Percentiles rank a stretch among this genome's conserved stretches.
phyloP scores from a whole-genome alignment of 139 green algal species.

The Chlamydomonas schloesseri region DNA sequence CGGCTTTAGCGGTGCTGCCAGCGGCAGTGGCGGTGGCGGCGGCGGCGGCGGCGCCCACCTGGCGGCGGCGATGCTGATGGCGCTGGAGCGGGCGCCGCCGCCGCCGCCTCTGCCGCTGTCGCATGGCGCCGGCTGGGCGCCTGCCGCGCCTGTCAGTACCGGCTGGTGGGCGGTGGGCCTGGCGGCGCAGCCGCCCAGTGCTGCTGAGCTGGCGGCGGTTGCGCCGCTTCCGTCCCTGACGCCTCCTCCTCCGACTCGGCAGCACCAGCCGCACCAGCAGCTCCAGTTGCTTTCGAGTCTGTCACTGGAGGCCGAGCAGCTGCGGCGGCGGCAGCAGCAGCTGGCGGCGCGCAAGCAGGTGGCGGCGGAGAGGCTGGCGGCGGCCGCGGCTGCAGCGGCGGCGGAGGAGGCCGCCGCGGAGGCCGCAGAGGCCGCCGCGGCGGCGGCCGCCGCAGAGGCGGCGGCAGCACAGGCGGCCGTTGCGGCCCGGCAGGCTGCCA shows the following conservation, averaged over 20 bases:
- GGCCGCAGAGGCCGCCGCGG: background rate
- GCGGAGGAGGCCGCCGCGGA: background rate
- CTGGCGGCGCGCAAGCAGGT: background rate
- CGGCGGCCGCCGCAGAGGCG: background rate
- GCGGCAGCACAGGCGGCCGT: background rate
- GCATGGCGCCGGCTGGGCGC: no score
- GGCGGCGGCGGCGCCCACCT: background rate
- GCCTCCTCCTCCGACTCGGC: background rate
- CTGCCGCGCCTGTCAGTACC: background rate
- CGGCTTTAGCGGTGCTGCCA: no score
- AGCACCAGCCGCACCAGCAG: background rate
- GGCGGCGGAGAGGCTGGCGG: background rate
- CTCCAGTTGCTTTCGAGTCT: background rate
- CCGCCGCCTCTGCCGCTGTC: background rate
- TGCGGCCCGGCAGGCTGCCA: background rate
- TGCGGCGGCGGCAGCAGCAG: background rate
- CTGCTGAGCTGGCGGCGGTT: background rate
- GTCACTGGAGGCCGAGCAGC: conserved; percentile 16
- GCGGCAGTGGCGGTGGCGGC: no score
- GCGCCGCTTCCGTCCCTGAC: background rate
- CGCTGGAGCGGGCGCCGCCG: background rate
- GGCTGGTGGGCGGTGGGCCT: background rate
- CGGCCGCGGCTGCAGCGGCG: background rate
- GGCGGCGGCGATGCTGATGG: conserved; percentile 1
- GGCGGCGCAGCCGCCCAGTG: background rate